These are phyloP conservation scores for Hypsizygus ulmarius DNA, from an alignment of 1,284 basidiomycete species.

Conservation along the genomic window DNA sequence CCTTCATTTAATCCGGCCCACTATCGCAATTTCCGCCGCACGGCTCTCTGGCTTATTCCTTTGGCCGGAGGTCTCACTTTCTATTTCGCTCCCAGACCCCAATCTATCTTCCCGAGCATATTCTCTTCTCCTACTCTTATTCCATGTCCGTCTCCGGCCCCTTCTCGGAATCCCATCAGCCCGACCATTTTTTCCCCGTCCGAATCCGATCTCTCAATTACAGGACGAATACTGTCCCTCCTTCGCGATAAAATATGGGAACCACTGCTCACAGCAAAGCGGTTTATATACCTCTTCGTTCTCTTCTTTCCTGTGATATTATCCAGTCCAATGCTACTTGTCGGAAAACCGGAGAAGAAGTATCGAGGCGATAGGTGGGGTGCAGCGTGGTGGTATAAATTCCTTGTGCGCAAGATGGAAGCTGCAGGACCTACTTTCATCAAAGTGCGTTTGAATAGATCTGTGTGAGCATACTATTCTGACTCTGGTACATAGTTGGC, in stretches of 20 bases:
- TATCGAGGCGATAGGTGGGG: slow-evolving; percentile 77
- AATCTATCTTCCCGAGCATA: slow-evolving; percentile 42
- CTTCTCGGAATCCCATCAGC: slow-evolving; percentile 17
- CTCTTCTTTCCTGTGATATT: slow-evolving; percentile 90
- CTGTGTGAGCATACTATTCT: slow-evolving; percentile 14
- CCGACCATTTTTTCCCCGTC: slow-evolving; percentile 58
- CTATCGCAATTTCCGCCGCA: slow-evolving; percentile 28
- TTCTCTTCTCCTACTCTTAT: slow-evolving; percentile 63
- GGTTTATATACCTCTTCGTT: slow-evolving; percentile 82
- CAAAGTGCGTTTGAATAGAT: slow-evolving; percentile 59
- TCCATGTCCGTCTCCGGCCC: slow-evolving; percentile 43
- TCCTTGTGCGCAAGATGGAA: slow-evolving; percentile 90
- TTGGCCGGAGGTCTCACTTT: slow-evolving; percentile 52
- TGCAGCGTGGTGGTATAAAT: slow-evolving; percentile 93
- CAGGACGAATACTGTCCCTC: slow-evolving; percentile 41
- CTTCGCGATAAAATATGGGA: slow-evolving; percentile 71
- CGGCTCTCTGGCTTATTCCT: slow-evolving; percentile 53
- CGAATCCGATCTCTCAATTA: slow-evolving; percentile 51
- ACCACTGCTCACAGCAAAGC: slow-evolving; percentile 78
- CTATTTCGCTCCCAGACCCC: slow-evolving; percentile 42
- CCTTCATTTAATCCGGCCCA: slow-evolving; percentile 12
- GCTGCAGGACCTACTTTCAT: slow-evolving; percentile 95
- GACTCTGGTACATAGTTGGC: slow-evolving; percentile 60
- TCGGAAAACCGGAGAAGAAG: slow-evolving; percentile 60
- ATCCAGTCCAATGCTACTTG: slow-evolving; percentile 79